Evolutionary conservation across 345 rosid species (phyloP).

Genomic region (Eucalyptus lansdowneana): DNA sequence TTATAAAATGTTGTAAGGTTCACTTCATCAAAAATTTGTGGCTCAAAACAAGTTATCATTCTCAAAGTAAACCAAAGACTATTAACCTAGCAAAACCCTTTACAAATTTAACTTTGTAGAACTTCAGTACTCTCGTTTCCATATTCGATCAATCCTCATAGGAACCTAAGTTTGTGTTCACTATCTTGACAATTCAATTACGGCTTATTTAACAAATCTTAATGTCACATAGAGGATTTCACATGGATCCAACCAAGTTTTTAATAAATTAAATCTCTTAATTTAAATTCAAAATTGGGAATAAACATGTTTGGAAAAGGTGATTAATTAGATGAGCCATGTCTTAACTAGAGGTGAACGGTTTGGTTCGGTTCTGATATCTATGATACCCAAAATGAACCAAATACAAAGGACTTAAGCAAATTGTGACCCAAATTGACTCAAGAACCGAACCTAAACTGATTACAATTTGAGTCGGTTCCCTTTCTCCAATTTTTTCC

Average conservation of each 20-base stretch:
- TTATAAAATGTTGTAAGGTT: too few relatives aligned
- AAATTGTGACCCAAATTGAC: neutral
- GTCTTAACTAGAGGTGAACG: neutral
- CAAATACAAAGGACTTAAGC: neutral
- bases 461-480: neutral
- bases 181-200: neutral
- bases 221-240: neutral
- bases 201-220: neutral
- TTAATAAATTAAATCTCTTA: neutral
- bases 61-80: too few relatives aligned
- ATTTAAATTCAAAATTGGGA: neutral
- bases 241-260: neutral
- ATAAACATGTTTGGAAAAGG: neutral
- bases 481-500: fast-evolving
- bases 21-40: too few relatives aligned
- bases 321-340: neutral
- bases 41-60: too few relatives aligned
- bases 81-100: too few relatives aligned
- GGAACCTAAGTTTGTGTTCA: neutral
- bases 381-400: fast-evolving
- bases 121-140: neutral
- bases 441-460: fast-evolving
- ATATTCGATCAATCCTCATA: neutral
- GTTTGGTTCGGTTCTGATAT: fast-evolving
- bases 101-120: too few relatives aligned